A percentile compares a stretch with the other conserved stretches of the same genome.
phyloP scores from a whole-genome alignment of 2,329 filamentous ascomycete genomes.

The Trichoderma afroharzianum region DNA sequence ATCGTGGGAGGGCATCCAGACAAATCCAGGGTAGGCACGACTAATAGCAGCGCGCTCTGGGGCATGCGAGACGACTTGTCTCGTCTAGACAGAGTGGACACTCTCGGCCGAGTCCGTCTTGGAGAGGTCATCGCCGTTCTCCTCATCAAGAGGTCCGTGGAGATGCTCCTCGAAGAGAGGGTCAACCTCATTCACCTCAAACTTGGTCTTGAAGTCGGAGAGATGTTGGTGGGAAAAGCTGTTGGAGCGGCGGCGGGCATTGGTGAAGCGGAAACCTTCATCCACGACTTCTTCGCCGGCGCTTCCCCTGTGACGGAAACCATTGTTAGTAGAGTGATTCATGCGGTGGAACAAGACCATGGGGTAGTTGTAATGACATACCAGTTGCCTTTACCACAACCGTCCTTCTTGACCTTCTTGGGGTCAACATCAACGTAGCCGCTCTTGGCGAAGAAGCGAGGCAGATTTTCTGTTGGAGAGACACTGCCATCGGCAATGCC shows the following conservation, averaged over 20 bases:
- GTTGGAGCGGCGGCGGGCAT: constrained; percentile 89
- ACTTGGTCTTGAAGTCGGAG: constrained; percentile 91
- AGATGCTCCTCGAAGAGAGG: constrained; percentile 87
- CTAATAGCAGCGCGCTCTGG: constrained; percentile 20
- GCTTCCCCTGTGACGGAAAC: constrained; percentile 61
- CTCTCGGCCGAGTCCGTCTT: constrained; percentile 60
- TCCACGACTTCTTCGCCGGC: constrained; percentile 82
- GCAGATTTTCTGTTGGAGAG: constrained; percentile 67
- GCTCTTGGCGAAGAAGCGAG: constrained; percentile 89
- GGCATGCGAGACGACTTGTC: not conserved
- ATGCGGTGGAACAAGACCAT: not conserved
- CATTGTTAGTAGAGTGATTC: not conserved
- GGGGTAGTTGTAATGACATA: constrained; percentile 54
- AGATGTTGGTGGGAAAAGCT: constrained; percentile 67
- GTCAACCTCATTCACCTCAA: constrained; percentile 83
- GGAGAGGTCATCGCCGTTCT: constrained; percentile 52
- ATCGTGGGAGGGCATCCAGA: not conserved
- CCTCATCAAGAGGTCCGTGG: constrained; percentile 62
- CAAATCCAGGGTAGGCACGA: constrained; percentile 20
- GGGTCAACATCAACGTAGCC: constrained; percentile 79
- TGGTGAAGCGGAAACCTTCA: constrained; percentile 76
- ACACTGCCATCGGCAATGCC: constrained; percentile 72
- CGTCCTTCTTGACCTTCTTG: constrained; percentile 95
- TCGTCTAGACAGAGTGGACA: constrained; percentile 48
- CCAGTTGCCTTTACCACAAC: constrained; percentile 91